A percentile compares a stretch with the other conserved stretches of the same genome.
Evolutionary conservation across 495 filamentous ascomycete genomes (phyloP).

Genomic region (Chaetomium fimeti): DNA sequence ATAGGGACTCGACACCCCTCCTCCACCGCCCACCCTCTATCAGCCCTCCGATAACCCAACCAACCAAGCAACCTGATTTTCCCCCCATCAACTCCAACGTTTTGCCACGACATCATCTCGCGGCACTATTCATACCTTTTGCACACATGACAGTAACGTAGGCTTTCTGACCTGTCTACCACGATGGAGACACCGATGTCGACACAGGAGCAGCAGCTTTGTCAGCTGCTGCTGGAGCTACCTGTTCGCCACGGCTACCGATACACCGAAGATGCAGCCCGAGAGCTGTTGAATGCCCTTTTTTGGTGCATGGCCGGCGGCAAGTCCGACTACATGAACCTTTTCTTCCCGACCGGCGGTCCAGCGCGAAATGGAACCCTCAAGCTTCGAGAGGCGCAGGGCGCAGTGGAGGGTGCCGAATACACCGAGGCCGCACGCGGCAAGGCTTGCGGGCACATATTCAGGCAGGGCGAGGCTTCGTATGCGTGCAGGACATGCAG

Average conservation of each 20-base stretch:
- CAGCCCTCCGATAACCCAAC: conserved; percentile 4
- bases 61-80: neutral
- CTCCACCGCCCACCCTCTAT: neutral
- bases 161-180: conserved; percentile 15
- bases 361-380: conserved; percentile 57
- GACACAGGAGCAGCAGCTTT: conserved; percentile 76
- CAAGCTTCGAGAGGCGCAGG: conserved; percentile 81
- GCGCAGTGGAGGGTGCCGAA: conserved; percentile 88
- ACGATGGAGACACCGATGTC: conserved; percentile 54
- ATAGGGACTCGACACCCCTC: neutral
- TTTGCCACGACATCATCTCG: neutral
- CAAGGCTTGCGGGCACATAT: conserved; percentile 96
- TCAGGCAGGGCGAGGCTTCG: conserved; percentile 85
- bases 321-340: conserved; percentile 64
- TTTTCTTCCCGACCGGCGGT: conserved; percentile 75
- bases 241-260: conserved; percentile 65
- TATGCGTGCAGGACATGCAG: conserved; percentile 93
- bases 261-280: conserved; percentile 66
- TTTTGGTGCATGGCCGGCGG: conserved; percentile 81
- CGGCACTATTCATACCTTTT: neutral
- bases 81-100: neutral
- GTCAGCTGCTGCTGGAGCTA: conserved; percentile 68
- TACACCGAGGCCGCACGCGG: conserved; percentile 90
- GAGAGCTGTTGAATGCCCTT: conserved; percentile 70
- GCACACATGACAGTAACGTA: conserved; percentile 17